Base-by-base conservation (phyloP, 2,329 filamentous ascomycete genomes). In the Ilyonectria robusta region DNA sequence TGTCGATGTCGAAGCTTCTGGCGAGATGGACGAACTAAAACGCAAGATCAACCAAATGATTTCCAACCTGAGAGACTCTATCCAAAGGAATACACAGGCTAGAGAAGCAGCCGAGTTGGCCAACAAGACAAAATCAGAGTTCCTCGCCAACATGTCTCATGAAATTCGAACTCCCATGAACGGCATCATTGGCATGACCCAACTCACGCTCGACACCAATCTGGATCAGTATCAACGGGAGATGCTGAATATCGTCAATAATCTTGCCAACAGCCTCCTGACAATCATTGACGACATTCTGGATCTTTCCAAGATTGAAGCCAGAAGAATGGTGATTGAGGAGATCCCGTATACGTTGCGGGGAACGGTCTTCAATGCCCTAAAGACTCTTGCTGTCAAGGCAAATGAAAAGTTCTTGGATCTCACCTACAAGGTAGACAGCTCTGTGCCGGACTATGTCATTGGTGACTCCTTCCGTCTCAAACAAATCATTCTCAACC, bases 41-140 rank as follows among this genome's bases (percentile, higher is more conserved):
- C 91, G 95, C 76, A 98, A 98, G 86, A 98, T 99, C 87, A 99
- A 98, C 80, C 94, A 97, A 84, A 99, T 99, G 96, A 95, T 98
- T 59, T 96, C 93, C 79, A 97, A 97, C 78, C 84, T 99, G 69
- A 88, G 95, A 73, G 96, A 98, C 82, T 97, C 93, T 86, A 98
- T 99, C 73, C 95, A 98, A 80, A 91, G 94, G 79, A 99, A 98
- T 80, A 98, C 95, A 3, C 94, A 95, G 72, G 96, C 96, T 64
- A 93, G 96, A 81, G 95, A 98, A 81, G 95, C 95, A 51, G 96
- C 96, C 76, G 96, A 99, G 80, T 85, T 98, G 79, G 96, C 96
- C 70, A 98, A 98, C 85, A 95, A 97, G 83, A 98, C 95, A 47
- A 99, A 99, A 79, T 98, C 95, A 10, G 96, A 98, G 78, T 99